Base-by-base conservation (phyloP, 192 early-diverging fungal genomes). In the Coemansia sp. region DNA sequence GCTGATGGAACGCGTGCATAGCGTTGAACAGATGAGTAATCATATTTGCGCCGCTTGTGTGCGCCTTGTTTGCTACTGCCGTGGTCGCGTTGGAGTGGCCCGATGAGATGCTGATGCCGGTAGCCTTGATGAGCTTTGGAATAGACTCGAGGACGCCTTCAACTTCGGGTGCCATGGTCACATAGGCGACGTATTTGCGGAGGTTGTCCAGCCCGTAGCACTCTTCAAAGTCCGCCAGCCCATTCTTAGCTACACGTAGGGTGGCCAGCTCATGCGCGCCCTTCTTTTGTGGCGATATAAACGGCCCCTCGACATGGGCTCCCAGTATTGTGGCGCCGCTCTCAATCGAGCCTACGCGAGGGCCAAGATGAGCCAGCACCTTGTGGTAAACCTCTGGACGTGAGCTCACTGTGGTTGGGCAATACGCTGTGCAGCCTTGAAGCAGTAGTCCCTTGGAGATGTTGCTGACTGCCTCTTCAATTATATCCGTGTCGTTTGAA, bases 1-100 rank as follows among this genome's bases (percentile, higher is more conserved):
- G 87, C 74, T 94, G 92, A 73, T 94, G 92, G 71, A 94, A 94
- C 61, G 88, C 62, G 32, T 88, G 86, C 92, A 92, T 92, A 32
- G 92, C 92, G 62, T 94, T 94, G 76, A 92, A 94, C 51, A 94
- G 71, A 65, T 94, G 92, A 0, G 92, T 92, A 44, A 94, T 88
- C 69, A 86, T 85, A 1, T 78, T 85, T 3, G 89, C 89, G 8
- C 90, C 90, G 7, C 74, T 82, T 3, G 68, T 60, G 47, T 88
- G 76, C 0, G 87, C 90, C 24, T 67, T 65, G 55, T 86, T 86
- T 8, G 89, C 88, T 64, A 87, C 78, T 18, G 78, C 82, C 19
- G 86, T 83, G 18, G 83, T 86, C 31, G 85, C 85, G 58, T 84
- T 85, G 0, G 90, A 87, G 70, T 92, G 89, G 30, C 87, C 87